phyloP scores from a whole-genome alignment of 2,329 filamentous ascomycete species.

The Fusarium sp. region DNA sequence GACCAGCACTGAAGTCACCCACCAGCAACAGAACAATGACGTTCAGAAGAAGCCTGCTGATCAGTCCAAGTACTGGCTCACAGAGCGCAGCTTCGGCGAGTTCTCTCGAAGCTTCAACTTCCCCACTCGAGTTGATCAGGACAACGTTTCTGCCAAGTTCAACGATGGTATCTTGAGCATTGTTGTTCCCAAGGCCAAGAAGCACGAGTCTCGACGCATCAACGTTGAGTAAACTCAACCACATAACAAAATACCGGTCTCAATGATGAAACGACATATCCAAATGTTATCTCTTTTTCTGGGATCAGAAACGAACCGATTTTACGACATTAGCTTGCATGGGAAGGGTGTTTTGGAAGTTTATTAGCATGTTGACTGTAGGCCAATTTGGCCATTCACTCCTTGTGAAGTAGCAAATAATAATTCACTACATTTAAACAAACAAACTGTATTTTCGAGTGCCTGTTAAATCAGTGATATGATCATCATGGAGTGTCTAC shows the following conservation, averaged over 20 bases:
- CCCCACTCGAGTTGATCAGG: slow-evolving; percentile 71
- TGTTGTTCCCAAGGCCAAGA: slow-evolving; percentile 73
- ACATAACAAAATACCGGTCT: not conserved
- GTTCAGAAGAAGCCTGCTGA: slow-evolving; percentile 52
- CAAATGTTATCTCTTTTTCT: not conserved
- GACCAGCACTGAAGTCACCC: slow-evolving; percentile 38
- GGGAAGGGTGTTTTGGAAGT: slow-evolving; percentile 32
- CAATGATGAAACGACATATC: not conserved
- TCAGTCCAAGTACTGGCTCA: slow-evolving; percentile 75
- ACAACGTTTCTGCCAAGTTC: slow-evolving; percentile 70
- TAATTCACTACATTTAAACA: slow-evolving; percentile 15
- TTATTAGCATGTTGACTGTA: slow-evolving; percentile 19
- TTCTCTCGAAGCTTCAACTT: slow-evolving; percentile 78
- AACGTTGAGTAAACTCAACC: slow-evolving; percentile 58
- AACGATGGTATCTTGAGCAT: slow-evolving; percentile 75
- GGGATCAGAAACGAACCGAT: slow-evolving; percentile 8
- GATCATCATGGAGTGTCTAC: not conserved
- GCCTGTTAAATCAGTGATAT: not conserved
- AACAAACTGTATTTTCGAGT: not conserved
- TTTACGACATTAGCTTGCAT: slow-evolving; percentile 26
- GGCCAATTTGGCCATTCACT: slow-evolving; percentile 28
- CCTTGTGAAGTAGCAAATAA: slow-evolving; percentile 38
- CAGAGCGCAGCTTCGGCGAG: slow-evolving; percentile 73
- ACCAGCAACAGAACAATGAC: slow-evolving; percentile 45
- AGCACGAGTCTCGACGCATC: slow-evolving; percentile 67